Percentiles rank a stretch among this genome's conserved stretches.
These are phyloP conservation scores for Penicillium sp. DNA, from an alignment of 2,329 filamentous ascomycete species.

Conservation along the genomic window DNA sequence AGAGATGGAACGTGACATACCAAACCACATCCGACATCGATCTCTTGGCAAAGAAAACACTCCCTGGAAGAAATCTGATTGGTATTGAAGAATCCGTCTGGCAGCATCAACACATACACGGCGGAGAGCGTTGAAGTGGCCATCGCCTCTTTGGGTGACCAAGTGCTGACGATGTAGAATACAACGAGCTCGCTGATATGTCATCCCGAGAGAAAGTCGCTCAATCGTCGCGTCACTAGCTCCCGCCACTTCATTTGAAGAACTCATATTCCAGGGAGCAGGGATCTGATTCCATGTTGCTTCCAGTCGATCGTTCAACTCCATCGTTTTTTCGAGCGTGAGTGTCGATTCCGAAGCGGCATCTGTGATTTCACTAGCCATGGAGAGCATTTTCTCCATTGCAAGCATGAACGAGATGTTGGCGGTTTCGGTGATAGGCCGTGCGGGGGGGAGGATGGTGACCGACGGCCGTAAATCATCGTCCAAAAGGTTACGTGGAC, in stretches of 20 bases:
- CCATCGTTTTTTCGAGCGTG: no score
- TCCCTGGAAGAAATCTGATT: conserved; percentile 51
- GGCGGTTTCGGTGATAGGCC: conserved; percentile 37
- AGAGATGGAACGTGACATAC: conserved; percentile 12
- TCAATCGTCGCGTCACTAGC: conserved; percentile 44
- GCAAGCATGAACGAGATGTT: conserved; percentile 3
- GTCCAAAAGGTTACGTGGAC: conserved; percentile 61
- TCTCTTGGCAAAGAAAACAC: conserved; percentile 44
- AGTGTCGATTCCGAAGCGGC: no score
- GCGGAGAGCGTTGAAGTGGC: conserved; percentile 41
- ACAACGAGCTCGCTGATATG: conserved; percentile 52
- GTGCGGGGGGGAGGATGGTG: conserved; percentile 51
- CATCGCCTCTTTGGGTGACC: conserved; percentile 32
- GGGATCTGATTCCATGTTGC: no score
- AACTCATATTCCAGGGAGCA: no score
- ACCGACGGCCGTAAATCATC: conserved; percentile 58
- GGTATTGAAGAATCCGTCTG: conserved; percentile 48
- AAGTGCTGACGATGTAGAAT: conserved; percentile 56
- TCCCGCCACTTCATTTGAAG: no score
- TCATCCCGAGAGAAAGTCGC: conserved; percentile 52
- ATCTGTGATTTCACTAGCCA: no score
- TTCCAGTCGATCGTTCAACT: no score
- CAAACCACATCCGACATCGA: conserved; percentile 13
- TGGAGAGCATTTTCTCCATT: no score
- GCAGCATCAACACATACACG: conserved; percentile 49